phyloP scores from a whole-genome alignment of 2,329 filamentous ascomycete species.

The Rachicladosporium sp. region DNA sequence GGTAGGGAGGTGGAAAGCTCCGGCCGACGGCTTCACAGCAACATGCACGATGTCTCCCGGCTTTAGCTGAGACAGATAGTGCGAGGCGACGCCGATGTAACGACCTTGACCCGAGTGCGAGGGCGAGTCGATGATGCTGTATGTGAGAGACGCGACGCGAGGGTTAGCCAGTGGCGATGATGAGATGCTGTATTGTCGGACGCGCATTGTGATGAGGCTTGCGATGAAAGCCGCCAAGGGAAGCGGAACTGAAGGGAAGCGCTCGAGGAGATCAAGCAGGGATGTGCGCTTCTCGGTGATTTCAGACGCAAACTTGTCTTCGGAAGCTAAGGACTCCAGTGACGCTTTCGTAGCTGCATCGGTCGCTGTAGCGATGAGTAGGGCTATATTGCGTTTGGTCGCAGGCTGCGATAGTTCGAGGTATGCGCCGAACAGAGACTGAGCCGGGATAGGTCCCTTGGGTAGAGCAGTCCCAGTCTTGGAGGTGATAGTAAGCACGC shows the following conservation, averaged over 20 bases:
- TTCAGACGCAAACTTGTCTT: conserved; percentile 25
- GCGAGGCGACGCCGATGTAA: conserved; percentile 32
- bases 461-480: conserved; percentile 58
- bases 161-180: conserved; percentile 21
- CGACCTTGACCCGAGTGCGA: conserved; percentile 16
- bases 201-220: conserved; percentile 63
- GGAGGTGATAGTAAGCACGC: conserved; percentile 26
- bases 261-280: conserved; percentile 57
- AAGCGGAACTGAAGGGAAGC: conserved; percentile 46
- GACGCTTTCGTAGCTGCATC: conserved; percentile 38
- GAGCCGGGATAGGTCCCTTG: conserved; percentile 47
- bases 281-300: conserved; percentile 35
- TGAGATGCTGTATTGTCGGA: conserved; percentile 23
- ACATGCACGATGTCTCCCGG: conserved; percentile 32
- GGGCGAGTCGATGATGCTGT: conserved; percentile 38
- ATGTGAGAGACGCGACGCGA: conserved; percentile 43
- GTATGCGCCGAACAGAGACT: conserved; percentile 54
- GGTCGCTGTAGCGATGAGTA: conserved; percentile 37
- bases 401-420: conserved; percentile 63
- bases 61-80: conserved; percentile 29
- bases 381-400: conserved; percentile 48
- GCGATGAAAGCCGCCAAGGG: conserved; percentile 55
- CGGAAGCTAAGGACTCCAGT: conserved; percentile 35
- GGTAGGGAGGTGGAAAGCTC: conserved; percentile 33
- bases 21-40: conserved; percentile 28